phyloP scores from a whole-genome alignment of 768 basidiomycete genomes.

The Macrolepiota fuliginosa region DNA sequence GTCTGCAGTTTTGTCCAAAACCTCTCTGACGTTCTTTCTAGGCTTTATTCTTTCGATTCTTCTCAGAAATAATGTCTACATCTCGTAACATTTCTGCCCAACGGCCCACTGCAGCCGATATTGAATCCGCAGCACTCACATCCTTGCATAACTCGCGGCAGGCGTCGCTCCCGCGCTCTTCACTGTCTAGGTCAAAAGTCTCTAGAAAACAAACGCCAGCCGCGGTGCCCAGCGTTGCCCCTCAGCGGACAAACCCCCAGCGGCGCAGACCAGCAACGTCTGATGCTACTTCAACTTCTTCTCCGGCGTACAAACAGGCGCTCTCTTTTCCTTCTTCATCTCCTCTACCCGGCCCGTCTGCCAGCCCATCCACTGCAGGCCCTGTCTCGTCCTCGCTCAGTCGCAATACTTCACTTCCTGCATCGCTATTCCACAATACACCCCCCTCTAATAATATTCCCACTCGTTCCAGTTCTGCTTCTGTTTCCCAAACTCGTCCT shows the following conservation, averaged over 20 bases:
- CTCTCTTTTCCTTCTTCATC: neutral
- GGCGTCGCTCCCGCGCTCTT: neutral
- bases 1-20: neutral
- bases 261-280: neutral
- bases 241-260: neutral
- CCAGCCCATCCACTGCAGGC: neutral
- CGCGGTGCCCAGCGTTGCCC: neutral
- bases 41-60: neutral
- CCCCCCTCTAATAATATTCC: neutral
- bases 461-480: neutral
- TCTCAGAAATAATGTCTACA: neutral
- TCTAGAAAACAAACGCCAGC: neutral
- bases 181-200: neutral
- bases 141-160: neutral
- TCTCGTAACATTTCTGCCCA: neutral
- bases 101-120: neutral
- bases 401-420: constrained; percentile 5
- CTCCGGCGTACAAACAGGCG: neutral
- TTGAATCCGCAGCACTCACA: neutral
- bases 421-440: neutral
- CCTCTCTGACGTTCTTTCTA: neutral
- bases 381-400: neutral
- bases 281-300: neutral
- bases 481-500: constrained; percentile 1
- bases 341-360: neutral